Percentiles rank a stretch among this genome's conserved stretches.
These are phyloP conservation scores for Obba rivulosa DNA, from an alignment of 768 basidiomycete species.

Conservation along the genomic window DNA sequence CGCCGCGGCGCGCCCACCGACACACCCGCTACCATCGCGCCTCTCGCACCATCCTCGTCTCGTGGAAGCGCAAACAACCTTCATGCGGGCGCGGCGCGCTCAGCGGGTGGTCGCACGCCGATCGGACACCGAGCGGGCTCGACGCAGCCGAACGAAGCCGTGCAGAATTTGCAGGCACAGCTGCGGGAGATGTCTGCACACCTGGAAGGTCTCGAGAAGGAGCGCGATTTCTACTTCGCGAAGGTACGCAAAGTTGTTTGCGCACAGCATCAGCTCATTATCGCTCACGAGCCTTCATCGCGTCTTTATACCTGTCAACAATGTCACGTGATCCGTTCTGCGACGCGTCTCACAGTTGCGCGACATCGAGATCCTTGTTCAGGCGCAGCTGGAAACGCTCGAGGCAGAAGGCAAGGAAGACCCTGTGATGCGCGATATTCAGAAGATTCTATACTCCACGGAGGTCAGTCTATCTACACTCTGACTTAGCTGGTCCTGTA, in stretches of 20 bases:
- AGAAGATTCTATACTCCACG: slow-evolving; percentile 90
- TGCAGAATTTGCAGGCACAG: slow-evolving; percentile 68
- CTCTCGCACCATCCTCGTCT: slow-evolving; percentile 41
- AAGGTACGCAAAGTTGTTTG: slow-evolving; percentile 54
- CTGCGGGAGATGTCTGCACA: slow-evolving; percentile 76
- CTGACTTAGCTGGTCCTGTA: not conserved
- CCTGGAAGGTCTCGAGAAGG: slow-evolving; percentile 91
- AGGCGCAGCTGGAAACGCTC: slow-evolving; percentile 64
- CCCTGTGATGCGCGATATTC: slow-evolving; percentile 66
- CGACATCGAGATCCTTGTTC: slow-evolving; percentile 92
- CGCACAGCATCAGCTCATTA: not conserved
- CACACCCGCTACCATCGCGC: slow-evolving; percentile 73
- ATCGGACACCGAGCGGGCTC: slow-evolving; percentile 60
- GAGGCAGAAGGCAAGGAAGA: slow-evolving; percentile 56
- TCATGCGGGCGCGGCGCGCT: slow-evolving; percentile 30
- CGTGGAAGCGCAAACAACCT: slow-evolving; percentile 26
- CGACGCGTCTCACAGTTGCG: slow-evolving; percentile 54
- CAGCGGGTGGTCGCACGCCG: slow-evolving; percentile 67
- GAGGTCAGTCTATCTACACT: slow-evolving; percentile 54
- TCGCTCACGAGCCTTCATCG: not conserved
- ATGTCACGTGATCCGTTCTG: slow-evolving; percentile 5
- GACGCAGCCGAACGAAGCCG: slow-evolving; percentile 59
- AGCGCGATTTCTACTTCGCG: slow-evolving; percentile 97
- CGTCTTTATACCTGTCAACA: not conserved
- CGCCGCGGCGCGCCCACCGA: slow-evolving; percentile 75